These are phyloP conservation scores for Cyphellophora europaea DNA, from an alignment of 2,329 filamentous ascomycete genomes.

Conservation along the genomic window DNA sequence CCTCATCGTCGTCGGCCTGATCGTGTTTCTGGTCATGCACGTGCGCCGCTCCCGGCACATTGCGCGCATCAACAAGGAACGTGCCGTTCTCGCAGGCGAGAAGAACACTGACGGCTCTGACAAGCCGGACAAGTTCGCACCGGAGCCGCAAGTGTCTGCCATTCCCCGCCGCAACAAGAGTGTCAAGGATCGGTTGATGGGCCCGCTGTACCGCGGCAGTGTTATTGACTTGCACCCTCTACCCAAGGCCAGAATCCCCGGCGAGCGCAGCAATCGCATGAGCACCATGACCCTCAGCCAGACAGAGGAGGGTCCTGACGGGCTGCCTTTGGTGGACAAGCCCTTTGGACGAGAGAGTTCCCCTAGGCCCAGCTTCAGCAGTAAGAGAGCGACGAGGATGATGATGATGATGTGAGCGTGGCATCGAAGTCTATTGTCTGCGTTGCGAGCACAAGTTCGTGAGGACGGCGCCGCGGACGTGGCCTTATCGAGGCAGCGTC, in stretches of 20 bases:
- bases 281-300: conserved; percentile 12
- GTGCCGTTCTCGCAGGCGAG: conserved; percentile 17
- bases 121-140: conserved; percentile 15
- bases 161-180: conserved; percentile 18
- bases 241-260: conserved; percentile 4
- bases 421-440: background rate
- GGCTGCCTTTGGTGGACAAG: conserved; percentile 12
- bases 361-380: conserved; percentile 18
- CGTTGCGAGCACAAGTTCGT: too few species aligned
- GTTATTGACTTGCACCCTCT: conserved; percentile 17
- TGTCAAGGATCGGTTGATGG: conserved; percentile 19
- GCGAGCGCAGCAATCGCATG: conserved; percentile 8
- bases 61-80: conserved; percentile 14
- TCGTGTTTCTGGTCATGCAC: conserved; percentile 17
- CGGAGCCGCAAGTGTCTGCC: conserved; percentile 4
- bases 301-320: conserved; percentile 8
- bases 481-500: too few species aligned
- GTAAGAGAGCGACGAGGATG: conserved; percentile 20
- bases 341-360: conserved; percentile 17
- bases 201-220: conserved; percentile 18
- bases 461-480: too few species aligned
- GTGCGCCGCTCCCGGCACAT: conserved; percentile 15
- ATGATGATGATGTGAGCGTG: conserved; percentile 20
- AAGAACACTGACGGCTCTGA: conserved; percentile 18
- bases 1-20: conserved; percentile 10